Evolutionary conservation across 2,329 filamentous ascomycete genomes (phyloP), one percentile per base, ranked within the genome.

Genomic region (Setomelanomma holmii): DNA sequence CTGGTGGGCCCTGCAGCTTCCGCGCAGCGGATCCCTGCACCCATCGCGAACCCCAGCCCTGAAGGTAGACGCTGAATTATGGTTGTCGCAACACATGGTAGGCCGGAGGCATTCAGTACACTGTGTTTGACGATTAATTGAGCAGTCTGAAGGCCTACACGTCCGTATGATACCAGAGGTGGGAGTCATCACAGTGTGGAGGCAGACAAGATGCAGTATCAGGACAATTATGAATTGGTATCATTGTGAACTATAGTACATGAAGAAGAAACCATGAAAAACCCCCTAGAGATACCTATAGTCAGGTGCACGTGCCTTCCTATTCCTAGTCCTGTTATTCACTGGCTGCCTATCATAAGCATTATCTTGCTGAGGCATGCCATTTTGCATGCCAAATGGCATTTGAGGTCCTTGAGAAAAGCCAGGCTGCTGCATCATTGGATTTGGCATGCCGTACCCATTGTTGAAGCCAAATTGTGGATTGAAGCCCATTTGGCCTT

Each of bases 321-420:
- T 86, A 66, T 91, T 88, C 66, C 89, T 85, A 68, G 92, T 91
- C 74, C 95, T 86, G 71, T 96, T 90, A 71, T 99, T 99, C 56
- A 98, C 90, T 0, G 95, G 95, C 74, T 96, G 93, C 51, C 95
- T 86, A 74, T 98, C 96, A 77, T 99, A 99, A 5, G 95, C 90
- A 51, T 96, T 92, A 22, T 61, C 61, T 48, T 30, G 27, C 14
- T 27, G 50, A n/a, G 39, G 49, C 17, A 53, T 51, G 11, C 52
- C 55, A 16, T 52, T 41, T 24, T 40, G 45, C 45, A 48, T 48
- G 35, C 35, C 35, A 14, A 46, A 46, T 22, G 36, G 45, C 45
- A 40, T 41, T 20, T 41, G 39, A 14, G 22, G 17, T 33, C n/a
- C 17, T 16, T n/a, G 17, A 23, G 17, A 19, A 20, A 22, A 45